These are phyloP conservation scores for Mortierella sp. DNA, from an alignment of 371 early-diverging fungal genomes.

Conservation along the genomic window DNA sequence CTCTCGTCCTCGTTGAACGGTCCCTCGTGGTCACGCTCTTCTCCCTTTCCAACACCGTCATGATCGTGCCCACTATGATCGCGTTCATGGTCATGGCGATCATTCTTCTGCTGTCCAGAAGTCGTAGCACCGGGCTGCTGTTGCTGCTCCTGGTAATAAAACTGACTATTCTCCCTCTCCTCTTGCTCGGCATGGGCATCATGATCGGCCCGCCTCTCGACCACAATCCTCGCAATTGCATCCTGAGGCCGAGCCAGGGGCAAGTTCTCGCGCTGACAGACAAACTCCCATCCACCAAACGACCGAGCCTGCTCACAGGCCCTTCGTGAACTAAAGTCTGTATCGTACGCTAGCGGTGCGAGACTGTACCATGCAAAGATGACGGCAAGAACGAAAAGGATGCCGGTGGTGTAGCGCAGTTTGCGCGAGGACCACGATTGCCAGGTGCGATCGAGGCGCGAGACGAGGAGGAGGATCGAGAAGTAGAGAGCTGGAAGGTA, in stretches of 20 bases:
- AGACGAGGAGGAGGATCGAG: conserved; percentile 80
- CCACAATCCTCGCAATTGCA: conserved; percentile 23
- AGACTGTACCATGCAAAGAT: conserved; percentile 69
- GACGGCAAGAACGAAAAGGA: conserved; percentile 60
- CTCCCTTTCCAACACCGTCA: neutral
- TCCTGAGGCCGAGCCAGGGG: conserved; percentile 26
- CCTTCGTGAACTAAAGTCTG: conserved; percentile 23
- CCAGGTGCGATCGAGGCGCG: conserved; percentile 66
- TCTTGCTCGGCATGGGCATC: conserved; percentile 15
- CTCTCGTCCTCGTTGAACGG: conserved; percentile 22
- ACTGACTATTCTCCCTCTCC: conserved; percentile 9
- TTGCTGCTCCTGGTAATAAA: neutral
- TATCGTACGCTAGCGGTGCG: conserved; percentile 88
- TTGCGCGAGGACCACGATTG: conserved; percentile 48
- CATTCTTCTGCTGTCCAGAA: neutral
- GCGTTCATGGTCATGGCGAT: conserved; percentile 9
- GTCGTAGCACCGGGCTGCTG: neutral
- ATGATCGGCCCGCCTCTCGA: conserved; percentile 15
- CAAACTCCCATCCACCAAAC: conserved; percentile 39
- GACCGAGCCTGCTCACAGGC: conserved; percentile 30
- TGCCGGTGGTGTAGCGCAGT: conserved; percentile 8
- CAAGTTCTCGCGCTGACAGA: conserved; percentile 34
- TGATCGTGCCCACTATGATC: neutral
- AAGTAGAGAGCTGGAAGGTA: conserved; percentile 95
- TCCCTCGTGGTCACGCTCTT: conserved; percentile 15